Base-by-base conservation (phyloP, 768 basidiomycete species). In the Pholiota conissans region DNA sequence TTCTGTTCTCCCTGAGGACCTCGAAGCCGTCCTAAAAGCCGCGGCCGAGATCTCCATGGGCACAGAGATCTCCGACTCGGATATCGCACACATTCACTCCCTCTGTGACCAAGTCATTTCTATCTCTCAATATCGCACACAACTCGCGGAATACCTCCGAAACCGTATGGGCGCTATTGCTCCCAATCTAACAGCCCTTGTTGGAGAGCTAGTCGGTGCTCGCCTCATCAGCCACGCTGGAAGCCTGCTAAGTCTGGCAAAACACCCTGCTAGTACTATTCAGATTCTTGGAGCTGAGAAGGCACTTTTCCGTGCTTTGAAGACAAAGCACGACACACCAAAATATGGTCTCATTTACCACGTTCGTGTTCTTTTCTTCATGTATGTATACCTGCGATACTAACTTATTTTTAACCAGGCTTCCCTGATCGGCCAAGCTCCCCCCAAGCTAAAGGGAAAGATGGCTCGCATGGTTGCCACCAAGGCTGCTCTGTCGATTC, bases 401-500 rank as follows among this genome's bases (percentile, higher is more conserved):
- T 52, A 11, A 57, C 55, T 52, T 37, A 61, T 56, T 28, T 61
- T 45, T 11, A 28, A 55, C 8, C 49, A 93, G 91, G 94, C 96
- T 35, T 97, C 95, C 1, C 82, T 99, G 54, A 91, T 98, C 63
- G 96, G 96, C 30, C 95, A 97, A 79, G 95, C 96, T 47, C 93
- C 96, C 39, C 93, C 93, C 58, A 98, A 98, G 76, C 83, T 98
- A 63, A 99, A 98, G 81, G 96, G 96, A 66, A 99, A 98, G 89
- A 98, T 98, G 97, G 97, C 97, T 20, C 92, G 97, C 67, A 99
- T 99, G 97, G 94, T 98, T 28, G 95, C 97, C 49, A 98, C 97
- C 48, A 99, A 99, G 79, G 88, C 96, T 3, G 92, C 97, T 1
- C 85, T 99, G 13, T 96, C 96, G 4, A 93, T 97, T 66, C 96